Conservation (phyloP, 164 flowering plant genomes). For the Aristolochia californica region DNA sequence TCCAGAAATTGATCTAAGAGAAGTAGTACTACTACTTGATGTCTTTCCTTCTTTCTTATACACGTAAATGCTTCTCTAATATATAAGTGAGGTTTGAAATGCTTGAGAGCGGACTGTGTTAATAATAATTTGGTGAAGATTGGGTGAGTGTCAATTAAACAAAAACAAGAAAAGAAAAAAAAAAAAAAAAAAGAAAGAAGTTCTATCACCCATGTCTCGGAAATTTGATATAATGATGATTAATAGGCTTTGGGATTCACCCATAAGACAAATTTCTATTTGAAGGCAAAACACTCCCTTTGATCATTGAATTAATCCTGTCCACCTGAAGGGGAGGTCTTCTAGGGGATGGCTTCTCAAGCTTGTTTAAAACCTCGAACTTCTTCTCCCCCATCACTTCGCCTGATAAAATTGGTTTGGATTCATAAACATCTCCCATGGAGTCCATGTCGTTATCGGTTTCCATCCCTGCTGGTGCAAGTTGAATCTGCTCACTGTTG, state of each 20-base stretch:
- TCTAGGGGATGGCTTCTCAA: slow-evolving; percentile 71
- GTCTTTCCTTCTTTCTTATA: neutral
- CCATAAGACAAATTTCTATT: slow-evolving; percentile 50
- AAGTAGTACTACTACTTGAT: neutral
- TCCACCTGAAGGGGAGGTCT: slow-evolving; percentile 25
- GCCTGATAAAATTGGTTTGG: slow-evolving; percentile 34
- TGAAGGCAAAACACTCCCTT: slow-evolving; percentile 22
- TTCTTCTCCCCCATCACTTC: slow-evolving; percentile 15
- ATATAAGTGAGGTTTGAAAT: too few species aligned
- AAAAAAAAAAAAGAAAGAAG: neutral
- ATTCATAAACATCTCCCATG: slow-evolving; percentile 6
- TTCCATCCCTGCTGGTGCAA: slow-evolving; percentile 2
- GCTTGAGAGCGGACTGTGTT: too few species aligned
- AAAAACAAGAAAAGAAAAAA: neutral
- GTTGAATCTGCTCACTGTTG: slow-evolving; percentile 2
- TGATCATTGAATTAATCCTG: slow-evolving; percentile 40
- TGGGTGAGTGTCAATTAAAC: neutral
- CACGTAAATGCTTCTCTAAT: too few species aligned
- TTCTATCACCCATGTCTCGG: neutral
- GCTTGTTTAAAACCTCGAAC: slow-evolving; percentile 31
- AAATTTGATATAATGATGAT: neutral
- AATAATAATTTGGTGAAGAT: neutral
- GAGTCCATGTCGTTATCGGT: slow-evolving; percentile 3
- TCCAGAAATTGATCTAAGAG: neutral
- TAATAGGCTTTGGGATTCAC: slow-evolving; percentile 19